Base-by-base conservation (phyloP, 1,139 yeast genomes). In the Yamadazyma atlantica region DNA sequence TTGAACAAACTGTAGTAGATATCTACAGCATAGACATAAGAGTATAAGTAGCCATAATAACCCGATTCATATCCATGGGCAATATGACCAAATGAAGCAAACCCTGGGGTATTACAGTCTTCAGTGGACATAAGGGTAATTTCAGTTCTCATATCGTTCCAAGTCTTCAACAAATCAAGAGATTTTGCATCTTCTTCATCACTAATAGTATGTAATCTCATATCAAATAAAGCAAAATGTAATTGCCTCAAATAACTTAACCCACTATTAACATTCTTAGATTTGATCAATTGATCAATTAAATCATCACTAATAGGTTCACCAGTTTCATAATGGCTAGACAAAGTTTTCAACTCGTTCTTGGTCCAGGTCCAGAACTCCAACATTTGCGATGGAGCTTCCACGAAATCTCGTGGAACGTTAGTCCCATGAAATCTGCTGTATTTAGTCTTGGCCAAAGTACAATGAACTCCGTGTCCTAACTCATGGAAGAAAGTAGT, bases 311-410 rank as follows among this genome's bases (percentile, higher is more conserved):
- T 71, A 32, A 87, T 73, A 16, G 75, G 69, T 51, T 76, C 78
- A 19, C 80, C 78, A 3, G 82, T 70, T 44, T 74, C 65, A 55
- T 83, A 85, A 58, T 87, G 95, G 17, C 75, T 69, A 0, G 92
- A 82, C 35, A 87, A 63, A 10, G 59, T 55, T 49, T 69, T 73
- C 45, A 87, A 66, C 58, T 81, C 82, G 30, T 72, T 62, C 41
- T 71, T 73, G 38, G 82, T 75, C 95, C 95, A 87, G 26, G 90
- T 82, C 89, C 95, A 87, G 62, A 80, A 85, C 59, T 87, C 96
- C 49, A 87, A 69, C 84, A 87, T 79, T 63, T 87, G 95, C 1
- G 95, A 85, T 18, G 95, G 95, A 31, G 92, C 87, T 60, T 87
- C 95, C 35, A 86, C 95, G 61, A 86, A 87, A 63, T 87, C 96